Evolutionary conservation across 2,329 filamentous ascomycete species (phyloP).

Genomic region (Exophiala dermatitidis): DNA sequence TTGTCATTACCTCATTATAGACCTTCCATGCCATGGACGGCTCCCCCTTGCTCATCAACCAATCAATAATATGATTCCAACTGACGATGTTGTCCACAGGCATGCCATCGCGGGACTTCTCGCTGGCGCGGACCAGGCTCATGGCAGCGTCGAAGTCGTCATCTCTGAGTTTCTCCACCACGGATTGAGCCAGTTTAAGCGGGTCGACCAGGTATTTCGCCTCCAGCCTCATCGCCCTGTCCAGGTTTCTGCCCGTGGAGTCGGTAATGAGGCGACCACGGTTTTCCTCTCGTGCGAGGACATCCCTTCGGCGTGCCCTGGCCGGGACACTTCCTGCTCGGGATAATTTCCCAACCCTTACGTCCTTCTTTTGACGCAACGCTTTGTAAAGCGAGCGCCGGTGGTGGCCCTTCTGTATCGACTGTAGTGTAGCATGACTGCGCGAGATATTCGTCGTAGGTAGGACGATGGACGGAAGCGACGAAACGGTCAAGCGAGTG

Average conservation of each 20-base stretch:
- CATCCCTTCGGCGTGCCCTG: constrained; percentile 11
- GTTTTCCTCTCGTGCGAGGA: constrained; percentile 19
- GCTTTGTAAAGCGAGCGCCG: constrained; percentile 11
- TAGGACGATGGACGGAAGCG: background rate
- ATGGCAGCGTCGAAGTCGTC: constrained; percentile 60
- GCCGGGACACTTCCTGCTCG: constrained; percentile 7
- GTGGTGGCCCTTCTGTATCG: constrained; percentile 25
- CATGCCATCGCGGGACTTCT: constrained; percentile 29
- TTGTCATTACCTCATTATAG: constrained; percentile 68
- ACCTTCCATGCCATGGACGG: constrained; percentile 64
- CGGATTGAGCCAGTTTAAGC: constrained; percentile 61
- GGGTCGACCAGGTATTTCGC: constrained; percentile 49
- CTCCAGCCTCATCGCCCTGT: constrained; percentile 14
- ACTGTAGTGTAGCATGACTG: constrained; percentile 21
- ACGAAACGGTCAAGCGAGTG: background rate
- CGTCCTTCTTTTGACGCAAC: constrained; percentile 5
- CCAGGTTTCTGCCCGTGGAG: constrained; percentile 3
- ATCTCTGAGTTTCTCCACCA: constrained; percentile 53
- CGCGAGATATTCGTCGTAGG: constrained; percentile 4
- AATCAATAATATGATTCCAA: constrained; percentile 81
- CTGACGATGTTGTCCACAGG: constrained; percentile 60
- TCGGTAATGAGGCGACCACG: constrained; percentile 10
- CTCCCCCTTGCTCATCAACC: constrained; percentile 56
- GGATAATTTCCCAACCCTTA: background rate
- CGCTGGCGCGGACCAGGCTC: constrained; percentile 50